Evolutionary conservation across 305 asterid species (phyloP).

Genomic region (Rubia tinctorum): DNA sequence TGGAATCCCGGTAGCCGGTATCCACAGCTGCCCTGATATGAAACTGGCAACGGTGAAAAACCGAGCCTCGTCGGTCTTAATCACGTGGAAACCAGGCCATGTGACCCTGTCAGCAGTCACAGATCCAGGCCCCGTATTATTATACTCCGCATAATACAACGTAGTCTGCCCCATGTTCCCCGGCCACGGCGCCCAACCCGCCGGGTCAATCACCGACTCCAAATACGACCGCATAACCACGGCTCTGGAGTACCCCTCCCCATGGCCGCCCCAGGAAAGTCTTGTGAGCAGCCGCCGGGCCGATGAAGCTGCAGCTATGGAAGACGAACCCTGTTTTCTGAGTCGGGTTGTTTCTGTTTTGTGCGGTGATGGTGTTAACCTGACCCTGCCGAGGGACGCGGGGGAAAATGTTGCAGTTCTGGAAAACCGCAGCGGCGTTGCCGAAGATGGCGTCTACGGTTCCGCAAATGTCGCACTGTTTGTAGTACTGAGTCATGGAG

Average conservation of each 20-base stretch:
- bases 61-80: too few relatives aligned
- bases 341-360: constrained; percentile 51
- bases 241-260: too few relatives aligned
- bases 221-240: too few relatives aligned
- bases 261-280: constrained; percentile 60
- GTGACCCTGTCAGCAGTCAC: too few relatives aligned
- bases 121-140: too few relatives aligned
- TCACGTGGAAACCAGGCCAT: too few relatives aligned
- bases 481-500: constrained; percentile 57
- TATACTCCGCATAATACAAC: too few relatives aligned
- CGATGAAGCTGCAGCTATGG: constrained; percentile 45
- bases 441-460: constrained; percentile 79
- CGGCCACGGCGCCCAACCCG: not conserved
- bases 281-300: constrained; percentile 25
- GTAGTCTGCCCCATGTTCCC: too few relatives aligned
- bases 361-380: constrained; percentile 71
- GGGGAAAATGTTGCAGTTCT: constrained; percentile 53
- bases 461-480: constrained; percentile 54
- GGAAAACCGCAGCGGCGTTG: constrained; percentile 56
- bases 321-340: constrained; percentile 70
- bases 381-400: constrained; percentile 51
- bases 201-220: too few relatives aligned
- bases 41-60: too few relatives aligned
- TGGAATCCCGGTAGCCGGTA: too few relatives aligned
- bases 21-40: too few relatives aligned